A percentile compares a stretch with the other conserved stretches of the same genome.
These are phyloP conservation scores for Sugiyamaella grinbergsii DNA, from an alignment of 1,139 yeast species.

Conservation along the genomic window DNA sequence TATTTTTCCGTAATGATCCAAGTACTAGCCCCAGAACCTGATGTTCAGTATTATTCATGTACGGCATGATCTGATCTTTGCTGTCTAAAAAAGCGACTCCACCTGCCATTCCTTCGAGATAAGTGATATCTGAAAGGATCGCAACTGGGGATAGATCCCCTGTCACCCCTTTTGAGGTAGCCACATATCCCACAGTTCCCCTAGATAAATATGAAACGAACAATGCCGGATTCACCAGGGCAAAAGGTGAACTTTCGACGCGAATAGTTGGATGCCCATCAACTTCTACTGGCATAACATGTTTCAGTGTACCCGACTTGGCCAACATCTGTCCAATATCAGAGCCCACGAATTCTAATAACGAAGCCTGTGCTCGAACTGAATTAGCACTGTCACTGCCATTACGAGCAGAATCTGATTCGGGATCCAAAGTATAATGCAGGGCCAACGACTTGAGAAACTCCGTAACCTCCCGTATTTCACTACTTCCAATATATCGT, in stretches of 20 bases:
- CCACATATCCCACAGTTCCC: slow-evolving; percentile 50
- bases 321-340: neutral
- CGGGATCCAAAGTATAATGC: slow-evolving; percentile 28
- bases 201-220: slow-evolving; percentile 52
- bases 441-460: slow-evolving; percentile 21
- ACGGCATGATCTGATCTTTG: neutral
- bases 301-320: neutral
- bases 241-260: slow-evolving; percentile 52
- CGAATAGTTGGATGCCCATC: slow-evolving; percentile 20
- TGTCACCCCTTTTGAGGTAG: slow-evolving; percentile 27
- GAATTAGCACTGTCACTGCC: neutral
- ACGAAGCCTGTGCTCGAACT: neutral
- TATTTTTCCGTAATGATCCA: slow-evolving; percentile 52
- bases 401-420: neutral
- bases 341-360: slow-evolving; percentile 4
- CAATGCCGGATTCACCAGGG: slow-evolving; percentile 57
- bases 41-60: slow-evolving; percentile 3
- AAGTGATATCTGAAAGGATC: slow-evolving; percentile 56
- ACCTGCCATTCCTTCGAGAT: slow-evolving; percentile 68
- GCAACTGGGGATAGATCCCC: slow-evolving; percentile 30
- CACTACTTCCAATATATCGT: slow-evolving; percentile 8
- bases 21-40: slow-evolving; percentile 54
- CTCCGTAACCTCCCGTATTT: slow-evolving; percentile 13
- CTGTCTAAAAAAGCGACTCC: slow-evolving; percentile 46
- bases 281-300: neutral